Percentiles rank a stretch among this genome's conserved stretches.
Evolutionary conservation across 1,284 basidiomycete genomes (phyloP).

Genomic region (Heterobasidion annosum): DNA sequence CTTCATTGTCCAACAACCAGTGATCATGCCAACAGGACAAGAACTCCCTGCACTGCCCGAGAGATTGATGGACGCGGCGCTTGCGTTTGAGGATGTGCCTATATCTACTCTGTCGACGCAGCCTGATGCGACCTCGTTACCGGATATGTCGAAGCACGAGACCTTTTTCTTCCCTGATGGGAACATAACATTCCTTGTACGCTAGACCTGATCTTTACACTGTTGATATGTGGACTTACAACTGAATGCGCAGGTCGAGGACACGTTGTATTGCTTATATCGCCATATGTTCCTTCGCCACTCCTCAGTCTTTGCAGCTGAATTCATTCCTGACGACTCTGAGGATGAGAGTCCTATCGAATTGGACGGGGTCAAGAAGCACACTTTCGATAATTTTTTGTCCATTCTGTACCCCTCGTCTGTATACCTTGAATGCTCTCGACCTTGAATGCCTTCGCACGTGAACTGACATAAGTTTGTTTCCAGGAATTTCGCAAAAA

Average conservation of each 20-base stretch:
- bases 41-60: too few relatives aligned
- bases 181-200: conserved; percentile 5
- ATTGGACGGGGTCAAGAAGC: neutral
- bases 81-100: conserved; percentile 1
- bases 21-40: too few relatives aligned
- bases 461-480: neutral
- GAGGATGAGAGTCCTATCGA: neutral
- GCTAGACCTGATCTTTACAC: neutral
- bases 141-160: neutral
- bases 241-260: neutral
- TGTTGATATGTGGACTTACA: neutral
- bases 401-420: conserved; percentile 5
- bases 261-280: neutral
- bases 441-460: neutral
- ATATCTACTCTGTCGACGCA: conserved; percentile 15
- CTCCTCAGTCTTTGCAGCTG: neutral
- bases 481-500: conserved; percentile 3
- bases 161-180: conserved; percentile 5
- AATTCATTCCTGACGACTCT: neutral
- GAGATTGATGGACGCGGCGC: too few relatives aligned
- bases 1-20: too few relatives aligned
- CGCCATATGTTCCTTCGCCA: neutral
- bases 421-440: neutral
- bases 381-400: conserved; percentile 7
- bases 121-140: neutral